phyloP scores from a whole-genome alignment of 78 protist species.

The Pigoraptor vietnamica region DNA sequence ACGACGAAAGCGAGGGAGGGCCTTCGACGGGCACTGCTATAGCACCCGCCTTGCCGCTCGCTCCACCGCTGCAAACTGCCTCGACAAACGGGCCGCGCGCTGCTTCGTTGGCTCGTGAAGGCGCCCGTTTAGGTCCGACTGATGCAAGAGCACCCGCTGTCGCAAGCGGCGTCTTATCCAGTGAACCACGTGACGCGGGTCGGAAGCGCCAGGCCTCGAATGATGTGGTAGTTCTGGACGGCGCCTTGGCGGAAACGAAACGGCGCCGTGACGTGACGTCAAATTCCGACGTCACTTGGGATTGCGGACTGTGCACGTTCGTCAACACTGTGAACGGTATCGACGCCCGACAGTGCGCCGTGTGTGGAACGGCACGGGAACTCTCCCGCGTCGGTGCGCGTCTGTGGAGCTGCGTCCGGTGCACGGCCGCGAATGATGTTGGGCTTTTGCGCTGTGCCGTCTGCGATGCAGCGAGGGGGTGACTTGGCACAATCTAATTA shows the following conservation, averaged over 20 bases:
- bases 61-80: too few relatives aligned
- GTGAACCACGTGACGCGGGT: background rate
- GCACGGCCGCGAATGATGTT: background rate
- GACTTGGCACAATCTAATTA: too few relatives aligned
- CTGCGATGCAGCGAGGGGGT: too few relatives aligned
- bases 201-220: background rate
- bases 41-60: too few relatives aligned
- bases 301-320: background rate
- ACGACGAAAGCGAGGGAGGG: background rate
- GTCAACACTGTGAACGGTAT: background rate
- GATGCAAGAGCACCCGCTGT: background rate
- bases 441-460: too few relatives aligned
- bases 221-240: background rate
- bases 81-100: background rate
- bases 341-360: background rate
- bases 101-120: background rate
- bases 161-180: background rate
- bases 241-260: background rate
- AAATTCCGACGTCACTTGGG: background rate
- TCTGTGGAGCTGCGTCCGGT: background rate
- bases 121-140: background rate
- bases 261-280: background rate
- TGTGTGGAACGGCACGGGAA: background rate
- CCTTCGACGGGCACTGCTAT: background rate
- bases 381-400: background rate